Percentiles rank a stretch among this genome's conserved stretches.
These are phyloP conservation scores for Suillus decipiens DNA, from an alignment of 768 basidiomycete species.

Conservation along the genomic window DNA sequence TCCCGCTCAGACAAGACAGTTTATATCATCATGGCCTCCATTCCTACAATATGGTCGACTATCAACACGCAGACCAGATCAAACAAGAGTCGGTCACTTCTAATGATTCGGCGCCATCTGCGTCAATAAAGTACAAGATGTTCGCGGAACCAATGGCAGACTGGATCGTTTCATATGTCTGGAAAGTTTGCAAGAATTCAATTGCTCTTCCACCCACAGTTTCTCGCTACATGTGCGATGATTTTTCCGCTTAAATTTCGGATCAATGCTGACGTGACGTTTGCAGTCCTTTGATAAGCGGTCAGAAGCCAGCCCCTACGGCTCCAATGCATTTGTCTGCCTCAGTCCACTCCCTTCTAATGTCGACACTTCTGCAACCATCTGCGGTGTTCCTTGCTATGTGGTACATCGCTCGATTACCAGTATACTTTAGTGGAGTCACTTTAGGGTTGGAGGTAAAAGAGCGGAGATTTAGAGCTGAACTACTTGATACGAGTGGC, in stretches of 20 bases:
- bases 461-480: slow-evolving; percentile 63
- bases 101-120: slow-evolving; percentile 32
- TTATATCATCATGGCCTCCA: slow-evolving; percentile 24
- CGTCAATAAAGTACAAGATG: slow-evolving; percentile 64
- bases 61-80: not conserved
- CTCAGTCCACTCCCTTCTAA: slow-evolving; percentile 69
- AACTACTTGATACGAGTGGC: slow-evolving; percentile 52
- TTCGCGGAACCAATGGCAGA: slow-evolving; percentile 76
- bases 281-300: slow-evolving; percentile 29
- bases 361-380: slow-evolving; percentile 80
- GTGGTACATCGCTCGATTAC: slow-evolving; percentile 82
- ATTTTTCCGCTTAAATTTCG: slow-evolving; percentile 7
- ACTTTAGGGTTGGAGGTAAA: slow-evolving; percentile 54
- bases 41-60: slow-evolving; percentile 16
- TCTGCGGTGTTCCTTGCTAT: slow-evolving; percentile 77
- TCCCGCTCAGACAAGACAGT: slow-evolving; percentile 21
- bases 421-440: slow-evolving; percentile 62
- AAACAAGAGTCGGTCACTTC: slow-evolving; percentile 38
- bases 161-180: slow-evolving; percentile 78
- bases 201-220: slow-evolving; percentile 57
- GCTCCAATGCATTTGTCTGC: slow-evolving; percentile 49
- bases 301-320: slow-evolving; percentile 35
- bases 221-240: slow-evolving; percentile 56
- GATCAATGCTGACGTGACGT: slow-evolving; percentile 16
- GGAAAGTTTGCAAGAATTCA: slow-evolving; percentile 81